Conservation (phyloP, 2,329 filamentous ascomycete genomes). For the Pyricularia sp. region DNA sequence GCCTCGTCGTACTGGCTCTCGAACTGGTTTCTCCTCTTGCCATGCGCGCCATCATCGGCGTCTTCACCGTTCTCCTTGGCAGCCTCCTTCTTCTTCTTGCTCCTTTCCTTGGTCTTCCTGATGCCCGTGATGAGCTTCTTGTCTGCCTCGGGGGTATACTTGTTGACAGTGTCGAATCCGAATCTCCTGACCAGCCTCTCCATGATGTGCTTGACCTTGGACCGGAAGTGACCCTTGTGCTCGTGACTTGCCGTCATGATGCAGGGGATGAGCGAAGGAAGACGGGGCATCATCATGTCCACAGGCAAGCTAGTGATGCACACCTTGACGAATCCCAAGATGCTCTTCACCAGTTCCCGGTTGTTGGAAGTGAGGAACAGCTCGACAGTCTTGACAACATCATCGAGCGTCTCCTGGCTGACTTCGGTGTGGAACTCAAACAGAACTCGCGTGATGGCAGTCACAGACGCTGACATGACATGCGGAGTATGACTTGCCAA, state of each 20-base stretch:
- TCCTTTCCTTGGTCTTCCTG: conserved; percentile 85
- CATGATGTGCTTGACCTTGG: conserved; percentile 96
- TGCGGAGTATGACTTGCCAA: conserved; percentile 87
- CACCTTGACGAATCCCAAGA: conserved; percentile 94
- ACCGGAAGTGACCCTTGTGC: conserved; percentile 93
- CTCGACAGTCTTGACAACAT: conserved; percentile 90
- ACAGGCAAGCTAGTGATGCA: conserved; percentile 79
- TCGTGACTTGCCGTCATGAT: conserved; percentile 95
- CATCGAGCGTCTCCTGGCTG: conserved; percentile 48
- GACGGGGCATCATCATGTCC: conserved; percentile 67
- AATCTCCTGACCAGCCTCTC: conserved; percentile 91
- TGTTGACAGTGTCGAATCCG: conserved; percentile 71
- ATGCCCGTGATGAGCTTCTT: conserved; percentile 89
- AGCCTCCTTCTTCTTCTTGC: conserved; percentile 78
- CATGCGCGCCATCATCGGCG: conserved; percentile 42
- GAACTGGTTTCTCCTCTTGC: conserved; percentile 53
- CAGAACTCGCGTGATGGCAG: conserved; percentile 82
- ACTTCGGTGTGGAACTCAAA: conserved; percentile 65
- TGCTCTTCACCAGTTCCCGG: conserved; percentile 89
- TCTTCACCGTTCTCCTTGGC: conserved; percentile 49
- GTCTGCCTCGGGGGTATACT: conserved; percentile 74
- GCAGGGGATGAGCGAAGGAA: conserved; percentile 74
- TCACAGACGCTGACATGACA: conserved; percentile 97
- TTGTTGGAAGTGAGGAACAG: conserved; percentile 95
- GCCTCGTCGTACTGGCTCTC: conserved; percentile 93